Evolutionary conservation across 2,329 filamentous ascomycete species (phyloP).

Genomic region (Ceratocystis eucalypticola): DNA sequence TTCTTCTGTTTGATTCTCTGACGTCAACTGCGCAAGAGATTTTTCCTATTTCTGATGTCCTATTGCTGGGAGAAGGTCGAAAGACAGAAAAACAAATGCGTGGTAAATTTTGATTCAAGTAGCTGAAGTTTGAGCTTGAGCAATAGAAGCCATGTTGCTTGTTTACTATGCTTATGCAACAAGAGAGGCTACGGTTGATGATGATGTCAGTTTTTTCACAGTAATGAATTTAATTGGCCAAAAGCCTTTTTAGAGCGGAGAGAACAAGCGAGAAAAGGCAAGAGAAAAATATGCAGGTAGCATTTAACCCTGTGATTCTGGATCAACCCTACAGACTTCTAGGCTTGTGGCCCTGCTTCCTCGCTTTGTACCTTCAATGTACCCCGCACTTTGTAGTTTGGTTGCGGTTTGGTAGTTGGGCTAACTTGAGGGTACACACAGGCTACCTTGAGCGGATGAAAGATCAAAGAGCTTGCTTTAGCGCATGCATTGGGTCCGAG

Average conservation of each 20-base stretch:
- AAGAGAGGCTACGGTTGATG: background rate
- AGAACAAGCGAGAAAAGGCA: too few species aligned
- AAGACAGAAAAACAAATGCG: background rate
- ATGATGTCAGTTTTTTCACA: conserved; percentile 5
- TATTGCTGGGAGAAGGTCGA: background rate
- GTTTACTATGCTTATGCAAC: background rate
- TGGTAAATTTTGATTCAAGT: background rate
- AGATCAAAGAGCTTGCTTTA: too few species aligned
- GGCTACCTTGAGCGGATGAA: background rate
- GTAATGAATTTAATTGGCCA: background rate
- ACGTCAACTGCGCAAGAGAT: background rate
- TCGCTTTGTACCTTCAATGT: background rate
- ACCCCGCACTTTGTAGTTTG: background rate
- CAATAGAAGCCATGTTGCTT: background rate
- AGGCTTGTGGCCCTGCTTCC: background rate
- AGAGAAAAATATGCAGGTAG: background rate
- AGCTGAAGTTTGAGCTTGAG: background rate
- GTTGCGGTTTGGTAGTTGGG: background rate
- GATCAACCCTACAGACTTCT: background rate
- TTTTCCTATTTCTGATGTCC: background rate
- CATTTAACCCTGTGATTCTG: background rate
- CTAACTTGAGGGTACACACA: background rate
- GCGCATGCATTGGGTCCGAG: too few species aligned
- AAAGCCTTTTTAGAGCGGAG: background rate
- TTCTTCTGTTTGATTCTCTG: background rate